Base-by-base conservation (phyloP, 495 filamentous ascomycete genomes). In the Neurospora sp. region DNA sequence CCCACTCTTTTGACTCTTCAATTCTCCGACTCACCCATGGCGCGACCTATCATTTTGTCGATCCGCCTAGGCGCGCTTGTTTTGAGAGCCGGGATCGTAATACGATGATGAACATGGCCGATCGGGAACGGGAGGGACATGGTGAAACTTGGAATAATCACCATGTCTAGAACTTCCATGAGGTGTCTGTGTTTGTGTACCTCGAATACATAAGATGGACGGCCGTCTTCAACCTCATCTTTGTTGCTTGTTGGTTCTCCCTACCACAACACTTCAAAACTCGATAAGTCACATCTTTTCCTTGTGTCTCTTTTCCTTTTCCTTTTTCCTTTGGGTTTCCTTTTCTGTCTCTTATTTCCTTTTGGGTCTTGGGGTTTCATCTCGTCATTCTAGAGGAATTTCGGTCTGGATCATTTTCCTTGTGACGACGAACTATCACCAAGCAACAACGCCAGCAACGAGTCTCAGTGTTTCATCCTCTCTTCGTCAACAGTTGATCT, bases 401-500 rank as follows among this genome's bases (percentile, higher is more conserved):
- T 75, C 41, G 41, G 77, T 70, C 72, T 66, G 71, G 42, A 48
- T 72, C 73, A 74, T 40, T 62, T 72, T 76, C 62, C 39, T 76
- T 72, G 70, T n/a, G 27, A 71, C 59, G 73, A 66, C 20, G 1
- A 46, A 62, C 18, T 27, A 46, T 39, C 74, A 44, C 37, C 70
- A 69, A 1, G 54, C 5, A 62, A 16, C 27, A 35, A 62, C 54
- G 27, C 54, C 23, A 62, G 12, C 5, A 62, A 62, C 54, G 54
- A 62, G 7, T 16, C 23, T 54, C 46, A 1, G 20, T 23, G 5
- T 54, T 54, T 23, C 35, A 39, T 35, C 70, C 69, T 31, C 39
- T 73, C 70, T 72, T 75, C 12, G 59, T 39, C 73, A 69, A 74
- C 82, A 84, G 78, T 81, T 78, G 79, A 79, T 74, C 77, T 79